Conservation (phyloP, 805 yeast species). For the Wickerhamomyces canadensis region DNA sequence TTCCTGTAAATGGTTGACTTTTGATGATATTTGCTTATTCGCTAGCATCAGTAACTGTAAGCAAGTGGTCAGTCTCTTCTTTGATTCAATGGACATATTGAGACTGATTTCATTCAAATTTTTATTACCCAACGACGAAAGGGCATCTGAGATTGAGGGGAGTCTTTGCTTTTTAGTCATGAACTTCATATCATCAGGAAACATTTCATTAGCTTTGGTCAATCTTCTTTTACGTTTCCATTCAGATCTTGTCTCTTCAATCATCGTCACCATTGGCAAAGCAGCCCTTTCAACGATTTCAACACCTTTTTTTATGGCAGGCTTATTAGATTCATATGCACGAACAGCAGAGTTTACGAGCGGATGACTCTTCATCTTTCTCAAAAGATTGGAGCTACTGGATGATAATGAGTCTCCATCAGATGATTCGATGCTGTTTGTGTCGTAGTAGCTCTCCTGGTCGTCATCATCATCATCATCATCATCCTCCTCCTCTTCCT, state of each 20-base stretch:
- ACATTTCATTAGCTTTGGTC: constrained; percentile 22
- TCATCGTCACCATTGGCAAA: constrained; percentile 44
- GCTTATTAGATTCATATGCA: constrained; percentile 34
- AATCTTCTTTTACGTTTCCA: constrained; percentile 35
- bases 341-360: constrained; percentile 22
- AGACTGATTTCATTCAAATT: constrained; percentile 30
- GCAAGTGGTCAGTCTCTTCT: constrained; percentile 71
- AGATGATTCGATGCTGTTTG: constrained; percentile 10
- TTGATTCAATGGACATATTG: constrained; percentile 59
- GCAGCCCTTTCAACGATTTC: constrained; percentile 55
- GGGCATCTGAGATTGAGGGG: constrained; percentile 31
- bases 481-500: constrained; percentile 8
- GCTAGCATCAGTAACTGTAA: constrained; percentile 77
- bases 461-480: constrained; percentile 26
- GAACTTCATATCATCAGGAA: constrained; percentile 21
- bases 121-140: constrained; percentile 29
- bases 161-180: constrained; percentile 24
- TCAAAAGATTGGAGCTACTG: constrained; percentile 31
- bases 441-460: constrained; percentile 42
- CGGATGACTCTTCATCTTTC: constrained; percentile 34
- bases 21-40: constrained; percentile 64
- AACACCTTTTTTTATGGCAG: constrained; percentile 52
- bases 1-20: constrained; percentile 60
- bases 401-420: background rate
- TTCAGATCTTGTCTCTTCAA: constrained; percentile 30